A percentile compares a stretch with the other conserved stretches of the same genome.
Conservation (phyloP, 257 asterid genomes). For the Solanum neorickii region DNA sequence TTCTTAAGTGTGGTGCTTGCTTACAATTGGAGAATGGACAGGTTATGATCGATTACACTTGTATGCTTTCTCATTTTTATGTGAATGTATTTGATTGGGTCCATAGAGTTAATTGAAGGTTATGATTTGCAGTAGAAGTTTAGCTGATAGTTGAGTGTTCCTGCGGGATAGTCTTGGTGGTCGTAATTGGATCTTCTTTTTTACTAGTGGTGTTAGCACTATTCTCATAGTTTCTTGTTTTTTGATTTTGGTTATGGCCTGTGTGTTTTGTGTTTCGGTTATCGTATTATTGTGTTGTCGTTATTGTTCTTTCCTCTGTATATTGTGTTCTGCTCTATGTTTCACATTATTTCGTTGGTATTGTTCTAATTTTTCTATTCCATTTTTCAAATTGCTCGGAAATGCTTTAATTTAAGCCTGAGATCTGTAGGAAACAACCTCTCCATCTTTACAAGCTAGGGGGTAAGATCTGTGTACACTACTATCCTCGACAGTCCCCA, state of each 20-base stretch:
- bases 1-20: slow-evolving; percentile 92
- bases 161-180: not conserved
- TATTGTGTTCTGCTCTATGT: not conserved
- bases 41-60: slow-evolving; percentile 28
- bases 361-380: not conserved
- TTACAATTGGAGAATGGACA: slow-evolving; percentile 71
- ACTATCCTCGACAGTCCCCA: not conserved
- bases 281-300: not conserved
- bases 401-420: not conserved
- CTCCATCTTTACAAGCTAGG: not conserved
- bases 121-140: not conserved
- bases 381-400: not conserved
- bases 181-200: not conserved
- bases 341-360: not conserved
- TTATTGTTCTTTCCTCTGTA: not conserved
- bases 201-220: not conserved
- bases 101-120: not conserved
- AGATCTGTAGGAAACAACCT: not conserved
- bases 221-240: not conserved
- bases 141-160: not conserved
- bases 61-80: not conserved
- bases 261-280: not conserved
- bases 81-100: not conserved
- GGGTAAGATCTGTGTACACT: not conserved
- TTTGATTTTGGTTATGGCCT: not conserved